A percentile compares a stretch with the other conserved stretches of the same genome.
phyloP scores from a whole-genome alignment of 208 protist species.

The Leptomonas pyrrhocoris region DNA sequence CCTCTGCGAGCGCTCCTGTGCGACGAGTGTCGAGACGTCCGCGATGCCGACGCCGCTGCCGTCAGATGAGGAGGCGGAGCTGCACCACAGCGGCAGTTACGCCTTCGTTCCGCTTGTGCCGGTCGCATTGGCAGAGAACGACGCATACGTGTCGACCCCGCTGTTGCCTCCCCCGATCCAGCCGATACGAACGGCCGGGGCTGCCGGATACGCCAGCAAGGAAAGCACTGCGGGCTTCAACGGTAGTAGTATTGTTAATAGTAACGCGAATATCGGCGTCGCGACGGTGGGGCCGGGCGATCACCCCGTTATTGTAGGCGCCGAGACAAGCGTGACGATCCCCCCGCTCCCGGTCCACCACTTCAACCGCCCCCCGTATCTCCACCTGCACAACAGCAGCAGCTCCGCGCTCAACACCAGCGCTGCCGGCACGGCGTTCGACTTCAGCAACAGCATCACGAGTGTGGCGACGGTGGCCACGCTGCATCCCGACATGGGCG shows the following conservation, averaged over 20 bases:
- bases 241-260: too few relatives aligned
- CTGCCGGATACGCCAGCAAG: too few relatives aligned
- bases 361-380: neutral
- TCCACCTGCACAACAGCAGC: neutral
- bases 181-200: neutral
- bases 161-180: neutral
- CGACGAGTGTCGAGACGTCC: constrained; percentile 15
- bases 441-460: constrained; percentile 1
- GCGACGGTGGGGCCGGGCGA: neutral
- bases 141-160: constrained; percentile 8
- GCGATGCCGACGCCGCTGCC: constrained; percentile 2
- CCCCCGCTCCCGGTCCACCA: neutral
- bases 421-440: neutral
- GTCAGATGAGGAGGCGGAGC: constrained; percentile 16
- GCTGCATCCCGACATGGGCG: constrained; percentile 27
- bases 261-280: neutral
- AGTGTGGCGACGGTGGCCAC: constrained; percentile 1
- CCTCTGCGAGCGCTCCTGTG: constrained; percentile 24
- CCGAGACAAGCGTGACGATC: constrained; percentile 14
- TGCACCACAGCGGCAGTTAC: neutral
- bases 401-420: neutral
- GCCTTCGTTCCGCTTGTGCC: neutral
- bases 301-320: constrained; percentile 12
- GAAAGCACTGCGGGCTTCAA: too few relatives aligned
- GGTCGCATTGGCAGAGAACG: too few relatives aligned